Base-by-base conservation (phyloP, 306 rosid species). In the Neltuma alba region DNA sequence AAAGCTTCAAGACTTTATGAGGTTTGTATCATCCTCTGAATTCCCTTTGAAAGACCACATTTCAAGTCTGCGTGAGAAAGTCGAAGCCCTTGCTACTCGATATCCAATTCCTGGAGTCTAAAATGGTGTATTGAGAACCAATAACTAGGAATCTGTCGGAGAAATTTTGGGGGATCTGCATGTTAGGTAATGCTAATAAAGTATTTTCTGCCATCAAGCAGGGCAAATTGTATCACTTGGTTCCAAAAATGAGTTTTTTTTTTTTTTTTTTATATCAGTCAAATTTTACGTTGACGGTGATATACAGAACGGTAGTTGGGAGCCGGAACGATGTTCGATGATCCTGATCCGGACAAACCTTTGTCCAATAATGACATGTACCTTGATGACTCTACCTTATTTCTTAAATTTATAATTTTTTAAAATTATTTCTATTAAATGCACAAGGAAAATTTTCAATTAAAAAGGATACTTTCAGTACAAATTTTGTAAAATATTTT, bases 71-170 rank as follows among this genome's bases (percentile, higher is more conserved):
- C 93, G 86, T 18, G 37, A 71, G 6, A 91, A 87, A 83, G 99
- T 95, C 58, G 98, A 92, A 89, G 92, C 90, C 61, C 91, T 92
- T 71, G 86, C 99, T 69, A 81, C 92, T 34, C 87, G 80, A 48
- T 95, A 86, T 84, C 94, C 97, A 15, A 84, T 95, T 16, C 99
- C 97, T 5, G 99, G 99, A n/a, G 83, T 95, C 64, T 92, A 70
- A 91, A 91, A 63, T 42, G 34, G 21, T 64, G 34, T 23, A 52
- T n/a, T 54, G 2, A 79, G 73, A 36, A 9, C 64, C 62, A 37
- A 25, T 28, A 66, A 69, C 81, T 44, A 37, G 42, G 79, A 75
- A n/a, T 10, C 69, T 69, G 15, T 67, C 0, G 50, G 50, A 44
- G 14, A 67, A 21, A 10, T n/a, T 37, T 5, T 37, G 3, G 52